Base-by-base conservation (phyloP, 805 yeast genomes). In the Tetrapisispora iriomotensis region DNA sequence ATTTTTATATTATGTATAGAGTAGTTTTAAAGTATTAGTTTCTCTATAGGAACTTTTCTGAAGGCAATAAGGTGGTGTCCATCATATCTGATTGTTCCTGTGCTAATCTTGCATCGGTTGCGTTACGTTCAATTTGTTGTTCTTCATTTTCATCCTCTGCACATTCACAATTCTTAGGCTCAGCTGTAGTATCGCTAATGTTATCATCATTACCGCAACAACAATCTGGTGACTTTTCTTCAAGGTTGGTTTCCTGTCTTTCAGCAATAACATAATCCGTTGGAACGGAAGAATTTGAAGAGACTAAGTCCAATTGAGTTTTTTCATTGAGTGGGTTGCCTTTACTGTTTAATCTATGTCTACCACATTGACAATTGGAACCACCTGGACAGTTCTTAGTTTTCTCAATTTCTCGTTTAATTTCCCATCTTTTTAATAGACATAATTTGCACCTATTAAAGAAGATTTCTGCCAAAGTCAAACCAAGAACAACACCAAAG, bases 401-500 rank as follows among this genome's bases (percentile, higher is more conserved):
- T 34, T 43, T 51, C 31, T 53, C 45, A 26, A 54, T 45, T 44
- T 56, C 55, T 36, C 56, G 45, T 40, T 53, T 47, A 28, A 56
- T 45, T 39, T 57, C 57, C 64, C 62, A 56, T 43, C 61, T 53
- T 40, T 54, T 47, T 36, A 57, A 37, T 47, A 51, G 32, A 43
- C 52, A 45, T 24, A 60, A 43, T 44, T 61, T 61, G 32, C 56
- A 56, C 55, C 83, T 72, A 48, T 79, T 79, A 60, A 79, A 80
- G 49, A 75, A 71, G 32, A 82, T 74, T 50, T 82, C 83, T 27
- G 85, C 84, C 41, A 80, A 62, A 0, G 87, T 71, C 43, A 80
- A 62, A 9, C 94, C 94, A 14, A 77, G 49, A 14, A 79, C 74
- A 23, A 80, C 77, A 2, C 84, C 90, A 60, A 82, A 82, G 58